Evolutionary conservation across 805 yeast species (phyloP).

Genomic region (Komagataella mondaviorum): DNA sequence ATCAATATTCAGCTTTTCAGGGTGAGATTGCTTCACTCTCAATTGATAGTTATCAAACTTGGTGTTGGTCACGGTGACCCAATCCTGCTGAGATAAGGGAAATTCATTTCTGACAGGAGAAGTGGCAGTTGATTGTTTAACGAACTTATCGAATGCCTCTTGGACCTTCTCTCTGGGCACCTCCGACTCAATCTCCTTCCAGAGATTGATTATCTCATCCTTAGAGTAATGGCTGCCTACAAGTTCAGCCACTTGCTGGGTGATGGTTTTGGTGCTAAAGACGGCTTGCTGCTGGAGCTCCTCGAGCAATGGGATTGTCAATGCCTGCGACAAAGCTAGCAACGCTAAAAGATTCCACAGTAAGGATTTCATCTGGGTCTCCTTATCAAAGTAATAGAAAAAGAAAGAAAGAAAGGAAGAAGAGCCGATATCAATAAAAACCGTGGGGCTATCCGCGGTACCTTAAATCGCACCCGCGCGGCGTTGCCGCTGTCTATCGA

Average conservation of each 20-base stretch:
- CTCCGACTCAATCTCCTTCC: neutral
- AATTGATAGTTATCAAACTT: slow-evolving; percentile 31
- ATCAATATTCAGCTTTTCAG: slow-evolving; percentile 42
- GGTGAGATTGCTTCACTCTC: slow-evolving; percentile 33
- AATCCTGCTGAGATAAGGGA: neutral
- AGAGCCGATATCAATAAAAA: neutral
- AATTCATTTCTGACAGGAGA: neutral
- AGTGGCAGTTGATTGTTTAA: neutral
- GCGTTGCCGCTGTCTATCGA: neutral
- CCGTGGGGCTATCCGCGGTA: neutral
- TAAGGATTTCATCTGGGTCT: neutral
- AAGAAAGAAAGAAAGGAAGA: neutral
- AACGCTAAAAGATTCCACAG: neutral
- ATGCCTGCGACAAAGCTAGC: neutral
- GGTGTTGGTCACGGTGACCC: neutral
- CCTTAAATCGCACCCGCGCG: neutral
- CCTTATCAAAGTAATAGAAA: neutral
- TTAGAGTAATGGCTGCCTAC: neutral
- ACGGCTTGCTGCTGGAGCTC: neutral
- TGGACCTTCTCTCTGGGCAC: neutral
- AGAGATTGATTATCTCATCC: neutral
- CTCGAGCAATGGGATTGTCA: neutral
- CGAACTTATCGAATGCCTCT: neutral
- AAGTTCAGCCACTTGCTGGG: neutral
- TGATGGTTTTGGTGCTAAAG: neutral